Evolutionary conservation across 345 rosid species (phyloP).

Genomic region (Corchorus olitorius): DNA sequence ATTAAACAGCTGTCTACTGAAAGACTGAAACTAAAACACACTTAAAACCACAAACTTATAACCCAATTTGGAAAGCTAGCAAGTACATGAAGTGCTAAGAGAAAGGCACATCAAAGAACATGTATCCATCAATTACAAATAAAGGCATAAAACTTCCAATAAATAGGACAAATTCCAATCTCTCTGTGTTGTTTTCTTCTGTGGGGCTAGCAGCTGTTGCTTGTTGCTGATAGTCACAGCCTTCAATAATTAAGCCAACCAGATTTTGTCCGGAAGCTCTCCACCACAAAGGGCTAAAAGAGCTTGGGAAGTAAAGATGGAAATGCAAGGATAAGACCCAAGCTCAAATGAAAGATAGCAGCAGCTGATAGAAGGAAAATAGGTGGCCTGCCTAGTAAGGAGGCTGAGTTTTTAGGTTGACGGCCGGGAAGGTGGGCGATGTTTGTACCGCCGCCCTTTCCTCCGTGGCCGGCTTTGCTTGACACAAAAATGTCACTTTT

Average conservation of each 20-base stretch:
- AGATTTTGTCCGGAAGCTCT: background rate
- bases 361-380: conserved; percentile 6
- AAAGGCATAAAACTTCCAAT: background rate
- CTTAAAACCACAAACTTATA: no score
- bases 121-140: background rate
- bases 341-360: conserved; percentile 2
- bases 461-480: conserved; percentile 22
- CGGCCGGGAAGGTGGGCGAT: conserved; percentile 20
- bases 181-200: background rate
- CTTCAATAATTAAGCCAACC: background rate
- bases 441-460: conserved; percentile 39
- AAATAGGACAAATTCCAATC: background rate
- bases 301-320: background rate
- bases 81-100: background rate
- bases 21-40: no score
- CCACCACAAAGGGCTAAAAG: background rate
- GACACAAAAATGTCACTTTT: conserved; percentile 3
- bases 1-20: no score
- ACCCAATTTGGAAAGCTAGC: no score
- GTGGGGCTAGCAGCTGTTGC: background rate
- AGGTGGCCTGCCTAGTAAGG: conserved; percentile 11
- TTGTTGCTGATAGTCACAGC: background rate
- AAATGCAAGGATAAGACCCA: background rate
- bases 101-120: no score
- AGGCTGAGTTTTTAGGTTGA: conserved; percentile 20